These are phyloP conservation scores for Phaeotremella skinneri DNA, from an alignment of 768 basidiomycete genomes.

Conservation along the genomic window DNA sequence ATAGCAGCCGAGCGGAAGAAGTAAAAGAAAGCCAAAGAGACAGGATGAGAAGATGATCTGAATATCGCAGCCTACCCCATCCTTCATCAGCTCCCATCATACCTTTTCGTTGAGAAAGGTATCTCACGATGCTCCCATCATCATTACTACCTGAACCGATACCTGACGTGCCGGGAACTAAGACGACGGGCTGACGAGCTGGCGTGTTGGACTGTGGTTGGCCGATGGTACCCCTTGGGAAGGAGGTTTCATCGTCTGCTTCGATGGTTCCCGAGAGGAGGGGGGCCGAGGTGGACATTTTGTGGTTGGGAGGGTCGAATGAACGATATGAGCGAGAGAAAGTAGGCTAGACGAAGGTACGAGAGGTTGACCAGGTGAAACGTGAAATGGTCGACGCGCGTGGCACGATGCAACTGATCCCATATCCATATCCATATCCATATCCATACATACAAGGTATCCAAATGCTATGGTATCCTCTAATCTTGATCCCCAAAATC, in stretches of 20 bases:
- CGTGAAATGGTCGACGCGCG: too few relatives aligned
- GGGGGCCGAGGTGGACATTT: slow-evolving; percentile 55
- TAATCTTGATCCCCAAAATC: too few relatives aligned
- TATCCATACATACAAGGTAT: too few relatives aligned
- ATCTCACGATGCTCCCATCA: slow-evolving; percentile 65
- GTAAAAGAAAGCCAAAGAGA: slow-evolving; percentile 82
- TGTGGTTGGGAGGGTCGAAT: not conserved
- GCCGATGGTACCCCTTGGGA: slow-evolving; percentile 49
- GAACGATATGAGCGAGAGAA: not conserved
- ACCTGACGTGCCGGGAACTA: slow-evolving; percentile 52
- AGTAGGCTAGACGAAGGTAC: too few relatives aligned
- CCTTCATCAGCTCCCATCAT: not conserved
- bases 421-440: too few relatives aligned
- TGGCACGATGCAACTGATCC: too few relatives aligned
- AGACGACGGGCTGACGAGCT: slow-evolving; percentile 50
- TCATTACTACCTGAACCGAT: slow-evolving; percentile 65
- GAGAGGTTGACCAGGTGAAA: too few relatives aligned
- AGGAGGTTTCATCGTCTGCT: slow-evolving; percentile 63
- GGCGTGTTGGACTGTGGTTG: slow-evolving; percentile 53
- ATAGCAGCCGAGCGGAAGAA: slow-evolving; percentile 86
- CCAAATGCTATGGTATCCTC: too few relatives aligned
- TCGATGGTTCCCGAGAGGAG: slow-evolving; percentile 73
- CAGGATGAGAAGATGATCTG: slow-evolving; percentile 54
- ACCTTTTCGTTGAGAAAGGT: not conserved
- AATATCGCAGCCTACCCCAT: slow-evolving; percentile 39